Conservation (phyloP, 2,329 filamentous ascomycete genomes). For the Ceratocystis ficicola region DNA sequence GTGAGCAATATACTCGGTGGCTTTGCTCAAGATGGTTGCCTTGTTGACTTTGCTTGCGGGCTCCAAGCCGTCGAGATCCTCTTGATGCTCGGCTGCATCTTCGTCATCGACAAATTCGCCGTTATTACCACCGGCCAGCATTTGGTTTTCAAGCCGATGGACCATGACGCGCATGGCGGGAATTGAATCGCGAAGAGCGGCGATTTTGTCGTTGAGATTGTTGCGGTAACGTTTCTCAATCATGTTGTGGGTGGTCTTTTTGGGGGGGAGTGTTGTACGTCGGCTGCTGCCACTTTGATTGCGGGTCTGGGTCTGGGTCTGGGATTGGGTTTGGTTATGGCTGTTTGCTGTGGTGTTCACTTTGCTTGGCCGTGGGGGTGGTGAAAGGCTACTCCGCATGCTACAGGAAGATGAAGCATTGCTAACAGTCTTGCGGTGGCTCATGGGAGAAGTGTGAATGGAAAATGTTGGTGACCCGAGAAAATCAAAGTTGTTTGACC, state of each 20-base stretch:
- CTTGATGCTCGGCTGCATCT: constrained; percentile 19
- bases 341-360: constrained; percentile 1
- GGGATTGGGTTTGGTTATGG: neutral
- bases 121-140: constrained; percentile 22
- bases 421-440: constrained; percentile 19
- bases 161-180: constrained; percentile 32
- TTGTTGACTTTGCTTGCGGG: constrained; percentile 34
- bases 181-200: constrained; percentile 61
- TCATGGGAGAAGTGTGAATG: neutral
- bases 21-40: constrained; percentile 34
- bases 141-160: constrained; percentile 20
- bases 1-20: constrained; percentile 32
- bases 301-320: neutral
- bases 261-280: constrained; percentile 29
- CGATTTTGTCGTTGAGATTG: constrained; percentile 74
- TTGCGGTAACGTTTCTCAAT: constrained; percentile 76
- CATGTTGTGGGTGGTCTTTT: constrained; percentile 75
- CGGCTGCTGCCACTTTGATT: neutral
- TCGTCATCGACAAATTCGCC: constrained; percentile 21
- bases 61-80: constrained; percentile 28
- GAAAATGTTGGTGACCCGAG: constrained; percentile 20
- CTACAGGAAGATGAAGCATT: constrained; percentile 5
- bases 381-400: constrained; percentile 16
- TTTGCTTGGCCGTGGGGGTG: constrained; percentile 1
- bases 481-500: constrained; percentile 13